Evolutionary conservation across 169 alveolate genomes (phyloP).

Genomic region (Cryptosporidium felis): DNA sequence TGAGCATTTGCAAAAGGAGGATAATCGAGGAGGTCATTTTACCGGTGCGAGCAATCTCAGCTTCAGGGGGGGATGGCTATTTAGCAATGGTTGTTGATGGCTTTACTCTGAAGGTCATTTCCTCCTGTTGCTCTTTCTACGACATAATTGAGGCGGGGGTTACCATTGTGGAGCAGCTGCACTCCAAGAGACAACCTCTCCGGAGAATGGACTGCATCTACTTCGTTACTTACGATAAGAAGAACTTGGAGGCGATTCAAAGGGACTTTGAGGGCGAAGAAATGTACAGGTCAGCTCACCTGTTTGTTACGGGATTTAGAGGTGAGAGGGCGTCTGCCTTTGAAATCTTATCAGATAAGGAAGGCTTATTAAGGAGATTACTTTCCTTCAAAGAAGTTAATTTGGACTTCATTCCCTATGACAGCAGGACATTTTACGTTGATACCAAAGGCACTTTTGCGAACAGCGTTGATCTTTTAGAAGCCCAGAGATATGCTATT

Average conservation of each 20-base stretch:
- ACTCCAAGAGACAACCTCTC: conserved; percentile 78
- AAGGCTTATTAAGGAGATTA: conserved; percentile 5
- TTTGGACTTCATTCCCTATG: conserved; percentile 82
- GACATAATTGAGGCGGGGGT: conserved; percentile 85
- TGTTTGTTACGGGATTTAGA: conserved; percentile 48
- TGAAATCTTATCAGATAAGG: conserved; percentile 1
- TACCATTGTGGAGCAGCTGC: conserved; percentile 79
- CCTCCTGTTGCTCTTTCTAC: conserved; percentile 82
- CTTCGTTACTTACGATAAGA: conserved; percentile 72
- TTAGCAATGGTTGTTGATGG: conserved; percentile 79
- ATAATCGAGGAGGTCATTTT: conserved; percentile 56
- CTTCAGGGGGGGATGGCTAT: conserved; percentile 43
- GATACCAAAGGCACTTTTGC: conserved; percentile 15
- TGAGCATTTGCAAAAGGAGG: conserved; percentile 14
- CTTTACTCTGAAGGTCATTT: conserved; percentile 76
- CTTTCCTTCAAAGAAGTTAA: conserved; percentile 70
- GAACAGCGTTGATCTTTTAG: conserved; percentile 22
- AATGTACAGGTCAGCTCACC: conserved; percentile 56
- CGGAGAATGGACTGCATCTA: conserved; percentile 78
- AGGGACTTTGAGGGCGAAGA: conserved; percentile 16
- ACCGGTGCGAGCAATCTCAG: conserved; percentile 56
- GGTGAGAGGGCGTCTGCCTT: background rate
- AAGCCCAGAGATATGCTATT: background rate
- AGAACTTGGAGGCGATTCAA: background rate
- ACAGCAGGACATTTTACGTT: conserved; percentile 77